Base-by-base conservation (phyloP, 441 rosid genomes). In the Populus hybrid region DNA sequence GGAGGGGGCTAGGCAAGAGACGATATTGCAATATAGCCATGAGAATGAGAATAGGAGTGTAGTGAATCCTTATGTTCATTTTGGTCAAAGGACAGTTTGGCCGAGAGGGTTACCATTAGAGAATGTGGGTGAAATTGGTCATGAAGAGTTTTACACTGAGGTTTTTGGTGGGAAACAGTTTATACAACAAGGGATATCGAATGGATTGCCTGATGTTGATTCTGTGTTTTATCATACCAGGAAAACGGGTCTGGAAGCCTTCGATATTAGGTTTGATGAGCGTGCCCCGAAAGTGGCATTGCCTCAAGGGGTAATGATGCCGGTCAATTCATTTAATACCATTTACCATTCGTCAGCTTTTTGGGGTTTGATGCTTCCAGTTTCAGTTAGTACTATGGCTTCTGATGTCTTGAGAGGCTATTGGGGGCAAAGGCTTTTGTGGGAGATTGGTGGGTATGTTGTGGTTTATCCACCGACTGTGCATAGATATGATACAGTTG, bases 351-450 rank as follows among this genome's bases (percentile, higher is more conserved):
- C 98, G 0, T 79, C 98, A 0, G 97, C 98, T 4, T 93, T 94
- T 80, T 94, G 98, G 98, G 98, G 88, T 10, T 79, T 94, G 86
- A 94, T 94, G 98, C 96, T 94, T 75, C 98, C 98, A 0, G 95
- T 91, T 73, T 93, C 97, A 1, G 88, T 94, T 74, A 94, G 98
- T 68, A 81, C 95, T 0, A 94, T 94, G 98, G 98, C 98, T 21
- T 89, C 98, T 21, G 98, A 94, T 89, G 91, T 93, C 69, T 72
- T 94, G 78, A 93, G 98, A 85, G 98, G 98, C 76, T 92, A 91
- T 64, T 94, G 98, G 97, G 94, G 90, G 23, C 98, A 94, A 76
- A 88, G 98, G 86, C 88, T 94, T 14, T 80, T 94, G 81, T 94
- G 98, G 98, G 98, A 94, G 86, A 89, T 94, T 73, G 98, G 98